Percentiles rank a stretch among this genome's conserved stretches.
These are phyloP conservation scores for Didymella sp. DNA, from an alignment of 2,329 filamentous ascomycete species.

Conservation along the genomic window DNA sequence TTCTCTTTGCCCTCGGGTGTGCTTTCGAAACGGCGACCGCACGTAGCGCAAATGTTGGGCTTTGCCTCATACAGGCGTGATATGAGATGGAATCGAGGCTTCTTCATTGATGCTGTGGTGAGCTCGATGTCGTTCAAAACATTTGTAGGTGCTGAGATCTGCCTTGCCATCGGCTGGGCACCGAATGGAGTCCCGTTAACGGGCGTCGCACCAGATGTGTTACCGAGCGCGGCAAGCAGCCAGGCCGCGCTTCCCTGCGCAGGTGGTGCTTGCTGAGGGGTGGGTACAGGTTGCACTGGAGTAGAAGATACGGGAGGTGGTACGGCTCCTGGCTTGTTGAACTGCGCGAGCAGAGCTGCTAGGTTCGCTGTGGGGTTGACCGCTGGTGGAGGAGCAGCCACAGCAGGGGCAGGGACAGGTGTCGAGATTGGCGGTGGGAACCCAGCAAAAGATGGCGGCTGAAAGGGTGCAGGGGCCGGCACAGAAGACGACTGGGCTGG, in stretches of 20 bases:
- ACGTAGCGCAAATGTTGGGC: constrained; percentile 88
- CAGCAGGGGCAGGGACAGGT: constrained; percentile 29
- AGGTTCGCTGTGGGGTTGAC: constrained; percentile 40
- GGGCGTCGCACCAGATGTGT: constrained; percentile 34
- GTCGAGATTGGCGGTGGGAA: constrained; percentile 32
- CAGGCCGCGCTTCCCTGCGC: constrained; percentile 38
- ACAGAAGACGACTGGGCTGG: constrained; percentile 35
- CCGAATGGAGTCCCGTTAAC: constrained; percentile 36
- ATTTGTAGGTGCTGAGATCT: constrained; percentile 46
- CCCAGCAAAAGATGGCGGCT: constrained; percentile 38
- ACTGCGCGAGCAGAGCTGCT: constrained; percentile 43
- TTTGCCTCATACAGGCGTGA: constrained; percentile 78
- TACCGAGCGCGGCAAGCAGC: constrained; percentile 43
- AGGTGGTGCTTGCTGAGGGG: constrained; percentile 30
- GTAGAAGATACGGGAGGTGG: constrained; percentile 26
- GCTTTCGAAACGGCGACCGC: constrained; percentile 82
- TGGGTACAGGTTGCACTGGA: constrained; percentile 25
- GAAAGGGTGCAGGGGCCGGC: constrained; percentile 35
- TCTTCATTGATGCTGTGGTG: constrained; percentile 73
- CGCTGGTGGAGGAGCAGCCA: constrained; percentile 37
- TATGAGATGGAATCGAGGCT: constrained; percentile 77
- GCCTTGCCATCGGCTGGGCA: constrained; percentile 38
- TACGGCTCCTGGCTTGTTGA: constrained; percentile 34
- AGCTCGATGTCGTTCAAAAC: constrained; percentile 63
- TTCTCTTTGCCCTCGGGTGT: constrained; percentile 80